Evolutionary conservation across 202 grass and related monocot species (phyloP).

Genomic region (Musa balbisiana): DNA sequence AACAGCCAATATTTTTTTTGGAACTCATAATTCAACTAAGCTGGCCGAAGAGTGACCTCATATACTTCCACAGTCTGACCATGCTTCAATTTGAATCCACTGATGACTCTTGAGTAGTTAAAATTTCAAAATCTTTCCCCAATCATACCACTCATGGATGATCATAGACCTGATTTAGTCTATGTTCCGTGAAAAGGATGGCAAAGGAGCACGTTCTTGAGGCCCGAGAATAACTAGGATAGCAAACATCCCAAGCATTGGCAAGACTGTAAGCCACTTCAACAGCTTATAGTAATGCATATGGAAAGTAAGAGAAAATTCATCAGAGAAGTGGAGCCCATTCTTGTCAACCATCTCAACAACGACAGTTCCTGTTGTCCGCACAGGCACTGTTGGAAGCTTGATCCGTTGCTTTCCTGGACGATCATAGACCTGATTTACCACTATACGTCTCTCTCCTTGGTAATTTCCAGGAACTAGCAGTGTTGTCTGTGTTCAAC

Average conservation of each 20-base stretch:
- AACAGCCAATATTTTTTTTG: neutral
- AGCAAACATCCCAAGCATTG: constrained; percentile 86
- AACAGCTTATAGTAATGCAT: constrained; percentile 91
- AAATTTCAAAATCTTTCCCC: neutral
- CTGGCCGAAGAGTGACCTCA: neutral
- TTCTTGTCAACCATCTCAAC: constrained; percentile 94
- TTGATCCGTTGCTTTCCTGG: constrained; percentile 63
- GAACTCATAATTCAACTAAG: neutral
- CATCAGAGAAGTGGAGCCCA: constrained; percentile 80
- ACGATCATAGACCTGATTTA: constrained; percentile 45
- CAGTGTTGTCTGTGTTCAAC: constrained; percentile 66
- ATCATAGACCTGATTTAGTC: constrained; percentile 31
- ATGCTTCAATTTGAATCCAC: neutral
- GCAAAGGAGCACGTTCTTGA: constrained; percentile 74
- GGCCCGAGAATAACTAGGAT: constrained; percentile 81
- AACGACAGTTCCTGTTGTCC: constrained; percentile 71
- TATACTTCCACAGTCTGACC: no score
- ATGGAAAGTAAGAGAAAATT: constrained; percentile 94
- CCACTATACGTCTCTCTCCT: constrained; percentile 63
- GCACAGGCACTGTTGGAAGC: constrained; percentile 86
- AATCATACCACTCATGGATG: neutral
- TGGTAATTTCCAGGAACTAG: constrained; percentile 95
- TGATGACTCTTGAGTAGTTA: neutral
- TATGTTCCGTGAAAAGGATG: constrained; percentile 79
- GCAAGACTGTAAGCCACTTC: constrained; percentile 87